Evolutionary conservation across 2,329 filamentous ascomycete species (phyloP), one percentile per base, ranked within the genome.

Genomic region (Fusarium redolens): DNA sequence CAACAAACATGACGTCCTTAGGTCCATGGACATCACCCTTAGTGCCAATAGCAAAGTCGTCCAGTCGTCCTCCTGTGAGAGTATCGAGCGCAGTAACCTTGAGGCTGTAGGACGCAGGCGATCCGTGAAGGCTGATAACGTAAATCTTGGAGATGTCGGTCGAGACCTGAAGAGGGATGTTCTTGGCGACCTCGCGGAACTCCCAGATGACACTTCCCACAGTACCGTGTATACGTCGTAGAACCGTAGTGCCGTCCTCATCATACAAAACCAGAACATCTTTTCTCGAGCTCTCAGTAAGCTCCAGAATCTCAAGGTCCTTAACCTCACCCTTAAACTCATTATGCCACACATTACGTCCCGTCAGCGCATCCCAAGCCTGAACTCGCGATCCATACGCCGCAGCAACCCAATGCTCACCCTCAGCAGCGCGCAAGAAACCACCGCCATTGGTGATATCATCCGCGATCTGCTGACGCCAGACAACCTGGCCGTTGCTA

Each of bases 281-380:
- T 81, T 93, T 93, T 71, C 86, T 83, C 68, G 84, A 85, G 55
- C 82, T 83, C 79, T 91, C 92, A 30, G 89, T 90, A 78, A 93
- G 84, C 82, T 92, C 92, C 81, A 96, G 85, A 40, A 96, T 90
- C 84, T 96, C 95, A 61, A 97, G 82, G 80, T 94, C 93, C 78
- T 87, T 88, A 22, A 92, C 86, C 47, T 79, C 79, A 25, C 88
- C 92, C 11, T 81, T 79, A 64, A 94, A 90, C 52, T 86, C 84
- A 45, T 87, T 86, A 65, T 90, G 89, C 94, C 96, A 99, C 41
- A 90, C 86, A 72, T 93, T 89, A 77, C 92, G 91, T 33, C 96
- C 96, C 76, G 92, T 93, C 54, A 92, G 86, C 40, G 94, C 94
- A 82, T 94, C 92, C 95, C 95, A 98, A 18, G 92, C 89, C 60